Base-by-base conservation (phyloP, 2,329 filamentous ascomycete species). In the Neobulgaria alba region DNA sequence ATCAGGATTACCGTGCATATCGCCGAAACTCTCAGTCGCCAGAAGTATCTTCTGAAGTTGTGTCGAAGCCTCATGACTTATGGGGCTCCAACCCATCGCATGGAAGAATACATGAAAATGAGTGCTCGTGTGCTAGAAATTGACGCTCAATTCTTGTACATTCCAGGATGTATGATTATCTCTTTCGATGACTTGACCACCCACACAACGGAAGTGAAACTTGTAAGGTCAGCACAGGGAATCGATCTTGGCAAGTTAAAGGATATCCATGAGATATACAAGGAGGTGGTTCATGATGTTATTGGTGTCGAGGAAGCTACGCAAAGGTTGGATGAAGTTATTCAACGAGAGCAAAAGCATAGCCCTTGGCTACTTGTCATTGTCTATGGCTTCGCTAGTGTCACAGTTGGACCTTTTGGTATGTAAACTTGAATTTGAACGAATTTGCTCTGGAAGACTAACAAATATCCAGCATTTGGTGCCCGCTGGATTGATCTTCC, bases 31-130 rank as follows among this genome's bases (percentile, higher is more conserved):
- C 72, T 95, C 15, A 79, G 80, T 26, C 76, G 88, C 2, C 88
- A 95, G 53, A 75, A 77, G 40, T 95, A 94, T 58, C 71, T 95
- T 10, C 73, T 89, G 40, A 87, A 85, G 59, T 73, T 95, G 29
- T 95, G 89, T 59, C 77, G 80, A 30, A 85, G 85, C 1, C 67
- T 95, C 43, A 95, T 95, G 88, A 72, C 79, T 57, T 95, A 86
- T 49, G 89, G 89, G 10, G 89, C 89, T 1, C 89, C 89, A 1
- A 94, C 88, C 0, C 89, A 95, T 65, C 80, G 89, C 9, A 68
- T 95, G 15, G 89, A 95, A 61, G 84, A 94, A 58, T 95, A 94
- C 61, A 81, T 95, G 76, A 80, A 75, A 48, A 93, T 90, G 84
- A 88, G 85, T 7, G 82, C 89, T 1, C 75, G 85, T n/a, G 85